Evolutionary conservation across 108 stramenopile species (phyloP), one percentile per base, ranked within the genome.

Genomic region (Cyclostephanos invisitatus): DNA sequence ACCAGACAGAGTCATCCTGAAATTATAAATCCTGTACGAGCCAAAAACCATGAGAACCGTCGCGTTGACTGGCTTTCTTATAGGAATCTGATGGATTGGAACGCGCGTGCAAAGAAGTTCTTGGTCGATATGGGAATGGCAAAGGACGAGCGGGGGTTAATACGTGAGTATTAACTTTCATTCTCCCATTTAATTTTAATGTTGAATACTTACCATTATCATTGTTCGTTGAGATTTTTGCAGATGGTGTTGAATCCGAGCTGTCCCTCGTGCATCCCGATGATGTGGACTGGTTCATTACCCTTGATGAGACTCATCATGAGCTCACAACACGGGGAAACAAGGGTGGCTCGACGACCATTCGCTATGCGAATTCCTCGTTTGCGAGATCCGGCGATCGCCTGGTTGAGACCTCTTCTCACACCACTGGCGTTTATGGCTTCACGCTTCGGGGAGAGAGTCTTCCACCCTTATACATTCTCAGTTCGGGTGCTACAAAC

Each of bases 1-100:
- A 24, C 62, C 20, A n/a, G 62, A 18, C 3, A n/a, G 1, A 7
- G 20, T 18, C 62, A 63, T 18, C 40, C 40, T 42, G 5, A 7
- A 6, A 3, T 37, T 3, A 18, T 37, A 12, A 63, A 42, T 22
- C 61, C 61, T 2, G 61, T 62, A 12, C 35, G 38, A 37, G 61
- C 35, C 4, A 62, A 62, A 17, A 36, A 40, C 36, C 61, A 62
- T 36, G 62, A 63, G 62, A 22, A 63, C 27, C 62, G 62, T 20
- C 62, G 62, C 3, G 62, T 38, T 24, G 62, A 63, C 14, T 63
- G 62, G 62, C 20, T 63, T 3, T 18, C 62, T 0, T 38, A n/a
- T 44, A 2, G 14, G 15, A 63, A 63, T 22, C 12, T 63, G 3
- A 63, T 21, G 3, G 37, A 38, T n/a, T 63, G 62, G 62, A 63